Percentiles rank a stretch among this genome's conserved stretches.
phyloP scores from a whole-genome alignment of 1,284 basidiomycete genomes.

The Golubevia sp. region DNA sequence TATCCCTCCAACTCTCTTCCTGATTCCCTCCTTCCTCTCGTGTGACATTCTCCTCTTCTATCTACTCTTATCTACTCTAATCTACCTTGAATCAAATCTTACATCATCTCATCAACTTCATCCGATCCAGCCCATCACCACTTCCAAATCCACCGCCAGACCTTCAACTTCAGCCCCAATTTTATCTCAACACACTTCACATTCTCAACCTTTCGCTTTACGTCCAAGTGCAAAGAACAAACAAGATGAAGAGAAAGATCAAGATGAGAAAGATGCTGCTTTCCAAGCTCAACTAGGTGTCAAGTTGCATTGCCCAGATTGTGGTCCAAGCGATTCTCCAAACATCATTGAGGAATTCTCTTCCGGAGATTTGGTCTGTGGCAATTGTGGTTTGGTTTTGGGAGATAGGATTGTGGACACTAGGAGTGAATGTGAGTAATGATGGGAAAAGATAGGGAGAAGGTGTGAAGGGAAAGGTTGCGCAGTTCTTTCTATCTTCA shows the following conservation, averaged over 20 bases:
- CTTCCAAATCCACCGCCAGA: not conserved
- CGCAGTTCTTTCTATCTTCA: too few species aligned
- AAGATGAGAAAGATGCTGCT: not conserved
- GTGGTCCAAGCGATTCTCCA: conserved; percentile 44
- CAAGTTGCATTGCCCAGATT: conserved; percentile 39
- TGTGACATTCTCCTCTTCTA: too few species aligned
- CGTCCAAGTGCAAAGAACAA: not conserved
- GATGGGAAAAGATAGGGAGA: not conserved
- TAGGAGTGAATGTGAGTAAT: conserved; percentile 38
- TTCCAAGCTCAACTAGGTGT: not conserved
- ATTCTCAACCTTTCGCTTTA: not conserved
- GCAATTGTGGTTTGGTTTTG: conserved; percentile 55
- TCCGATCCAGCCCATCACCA: not conserved
- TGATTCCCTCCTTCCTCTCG: too few species aligned
- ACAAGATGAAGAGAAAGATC: not conserved
- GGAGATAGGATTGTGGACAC: conserved; percentile 61
- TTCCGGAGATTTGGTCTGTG: conserved; percentile 57
- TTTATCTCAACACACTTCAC: not conserved
- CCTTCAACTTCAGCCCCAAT: not conserved
- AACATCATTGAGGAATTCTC: conserved; percentile 57
- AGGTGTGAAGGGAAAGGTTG: too few species aligned
- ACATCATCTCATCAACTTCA: not conserved
- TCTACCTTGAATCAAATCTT: not conserved
- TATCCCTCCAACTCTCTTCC: too few species aligned
- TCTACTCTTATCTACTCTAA: too few species aligned